These are phyloP conservation scores for Pythium brachiatum DNA, from an alignment of 352 stramenopile genomes.

Conservation along the genomic window DNA sequence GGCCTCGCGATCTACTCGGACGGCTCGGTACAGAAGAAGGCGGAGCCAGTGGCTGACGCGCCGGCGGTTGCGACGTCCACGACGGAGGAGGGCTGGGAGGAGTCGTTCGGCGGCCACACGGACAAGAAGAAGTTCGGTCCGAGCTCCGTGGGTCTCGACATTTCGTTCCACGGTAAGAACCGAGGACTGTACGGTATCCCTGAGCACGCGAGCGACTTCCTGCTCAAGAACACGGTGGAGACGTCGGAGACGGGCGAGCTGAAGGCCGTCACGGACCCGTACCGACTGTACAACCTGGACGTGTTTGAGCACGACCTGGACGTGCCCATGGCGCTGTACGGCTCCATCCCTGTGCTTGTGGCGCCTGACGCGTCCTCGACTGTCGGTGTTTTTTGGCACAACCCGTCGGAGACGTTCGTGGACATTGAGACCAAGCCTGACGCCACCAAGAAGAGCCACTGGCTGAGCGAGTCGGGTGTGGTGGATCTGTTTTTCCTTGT, in stretches of 20 bases:
- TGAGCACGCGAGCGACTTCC: slow-evolving; percentile 95
- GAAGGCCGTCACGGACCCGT: slow-evolving; percentile 89
- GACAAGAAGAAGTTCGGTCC: slow-evolving; percentile 84
- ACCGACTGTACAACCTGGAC: slow-evolving; percentile 99
- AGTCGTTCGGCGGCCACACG: slow-evolving; percentile 94
- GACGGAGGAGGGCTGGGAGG: slow-evolving; percentile 89
- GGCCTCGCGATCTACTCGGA: slow-evolving; percentile 97
- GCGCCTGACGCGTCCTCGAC: slow-evolving; percentile 70
- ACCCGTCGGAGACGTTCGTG: slow-evolving; percentile 99
- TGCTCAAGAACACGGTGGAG: slow-evolving; percentile 92
- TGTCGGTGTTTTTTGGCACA: slow-evolving; percentile 98
- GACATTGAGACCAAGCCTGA: slow-evolving; percentile 87
- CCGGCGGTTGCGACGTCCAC: slow-evolving; percentile 13
- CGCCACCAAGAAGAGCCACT: slow-evolving; percentile 81
- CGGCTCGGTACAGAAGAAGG: slow-evolving; percentile 82
- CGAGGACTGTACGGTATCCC: slow-evolving; percentile 95
- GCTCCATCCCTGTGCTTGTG: slow-evolving; percentile 74
- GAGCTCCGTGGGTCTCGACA: slow-evolving; percentile 95
- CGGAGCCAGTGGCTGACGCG: slow-evolving; percentile 25
- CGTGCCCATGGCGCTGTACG: slow-evolving; percentile 98
- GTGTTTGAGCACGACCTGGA: slow-evolving; percentile 99
- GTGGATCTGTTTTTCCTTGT: slow-evolving; percentile 97
- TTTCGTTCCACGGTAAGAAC: slow-evolving; percentile 86
- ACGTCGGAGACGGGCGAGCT: slow-evolving; percentile 11
- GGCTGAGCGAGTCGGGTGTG: slow-evolving; percentile 94